These are phyloP conservation scores for Pichia insulana DNA, from an alignment of 805 yeast species.

Conservation along the genomic window DNA sequence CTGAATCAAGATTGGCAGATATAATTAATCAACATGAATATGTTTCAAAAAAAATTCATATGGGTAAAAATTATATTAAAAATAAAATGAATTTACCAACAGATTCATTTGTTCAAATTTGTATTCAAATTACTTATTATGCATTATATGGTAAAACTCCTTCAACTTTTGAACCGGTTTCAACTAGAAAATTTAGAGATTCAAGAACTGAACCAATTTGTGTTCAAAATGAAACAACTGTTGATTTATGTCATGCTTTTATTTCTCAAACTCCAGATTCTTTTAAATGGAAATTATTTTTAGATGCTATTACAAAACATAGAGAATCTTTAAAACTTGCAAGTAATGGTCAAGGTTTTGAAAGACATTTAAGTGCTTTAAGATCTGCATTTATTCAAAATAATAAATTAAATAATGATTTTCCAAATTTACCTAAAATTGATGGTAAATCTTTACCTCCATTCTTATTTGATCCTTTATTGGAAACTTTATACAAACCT, in stretches of 20 bases:
- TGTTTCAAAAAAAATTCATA: conserved; percentile 28
- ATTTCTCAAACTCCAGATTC: conserved; percentile 43
- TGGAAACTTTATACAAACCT: conserved; percentile 29
- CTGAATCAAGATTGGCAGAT: conserved; percentile 52
- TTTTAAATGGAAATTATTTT: conserved; percentile 42
- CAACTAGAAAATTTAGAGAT: conserved; percentile 59
- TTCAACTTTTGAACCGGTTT: conserved; percentile 38
- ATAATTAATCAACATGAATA: conserved; percentile 51
- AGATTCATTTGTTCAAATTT: conserved; percentile 44
- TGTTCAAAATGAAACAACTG: conserved; percentile 46
- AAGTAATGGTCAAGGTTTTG: conserved; percentile 59
- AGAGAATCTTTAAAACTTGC: conserved; percentile 40
- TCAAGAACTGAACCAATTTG: conserved; percentile 65
- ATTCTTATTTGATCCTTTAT: conserved; percentile 34
- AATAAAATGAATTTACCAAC: conserved; percentile 35
- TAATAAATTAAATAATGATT: conserved; percentile 37
- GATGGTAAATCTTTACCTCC: conserved; percentile 29
- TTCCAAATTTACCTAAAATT: conserved; percentile 32
- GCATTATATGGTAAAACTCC: conserved; percentile 44
- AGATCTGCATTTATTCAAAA: conserved; percentile 45
- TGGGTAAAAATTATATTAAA: conserved; percentile 29
- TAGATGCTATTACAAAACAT: conserved; percentile 45
- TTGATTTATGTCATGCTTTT: conserved; percentile 50
- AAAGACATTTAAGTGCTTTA: conserved; percentile 61
- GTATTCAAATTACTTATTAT: conserved; percentile 45